These are phyloP conservation scores for Micractinium sp. DNA, from an alignment of 139 green algal genomes.

Conservation along the genomic window DNA sequence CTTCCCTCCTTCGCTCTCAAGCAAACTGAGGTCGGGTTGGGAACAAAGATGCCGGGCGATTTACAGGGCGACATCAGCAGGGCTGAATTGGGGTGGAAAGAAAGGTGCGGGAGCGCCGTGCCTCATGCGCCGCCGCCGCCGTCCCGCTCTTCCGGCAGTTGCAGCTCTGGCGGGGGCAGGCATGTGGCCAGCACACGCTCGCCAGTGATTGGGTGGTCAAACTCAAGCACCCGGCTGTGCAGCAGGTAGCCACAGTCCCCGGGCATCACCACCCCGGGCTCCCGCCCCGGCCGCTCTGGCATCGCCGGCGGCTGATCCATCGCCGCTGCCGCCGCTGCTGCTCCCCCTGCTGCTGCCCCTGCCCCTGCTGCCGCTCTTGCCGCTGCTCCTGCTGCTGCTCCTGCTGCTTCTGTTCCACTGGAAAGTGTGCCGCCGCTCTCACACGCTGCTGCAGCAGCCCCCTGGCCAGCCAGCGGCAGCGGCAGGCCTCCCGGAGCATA, in stretches of 20 bases:
- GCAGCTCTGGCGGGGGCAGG: slow-evolving; percentile 9
- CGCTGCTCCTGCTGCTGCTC: not conserved
- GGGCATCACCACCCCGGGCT: slow-evolving; percentile 5
- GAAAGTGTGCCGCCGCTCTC: no score
- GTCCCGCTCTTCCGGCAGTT: not conserved
- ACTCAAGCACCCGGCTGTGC: slow-evolving; percentile 46
- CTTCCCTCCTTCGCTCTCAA: not conserved
- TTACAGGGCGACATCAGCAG: not conserved
- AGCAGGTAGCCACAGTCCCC: slow-evolving; percentile 62
- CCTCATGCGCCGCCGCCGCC: not conserved
- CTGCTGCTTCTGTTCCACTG: not conserved
- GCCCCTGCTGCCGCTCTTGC: not conserved
- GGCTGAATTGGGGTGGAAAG: not conserved
- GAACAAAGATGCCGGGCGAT: not conserved
- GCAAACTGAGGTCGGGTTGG: not conserved
- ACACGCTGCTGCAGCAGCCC: not conserved
- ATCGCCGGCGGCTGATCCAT: not conserved
- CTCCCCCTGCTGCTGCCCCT: not conserved
- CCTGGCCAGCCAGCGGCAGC: not conserved
- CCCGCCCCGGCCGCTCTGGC: not conserved
- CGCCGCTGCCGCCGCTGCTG: not conserved
- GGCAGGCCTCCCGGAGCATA: slow-evolving; percentile 65
- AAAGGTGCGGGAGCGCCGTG: not conserved
- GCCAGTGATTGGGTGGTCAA: slow-evolving; percentile 44
- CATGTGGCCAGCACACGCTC: not conserved